phyloP scores from a whole-genome alignment of 2,329 filamentous ascomycete species.

The Lasiodiplodia hormozganensis region DNA sequence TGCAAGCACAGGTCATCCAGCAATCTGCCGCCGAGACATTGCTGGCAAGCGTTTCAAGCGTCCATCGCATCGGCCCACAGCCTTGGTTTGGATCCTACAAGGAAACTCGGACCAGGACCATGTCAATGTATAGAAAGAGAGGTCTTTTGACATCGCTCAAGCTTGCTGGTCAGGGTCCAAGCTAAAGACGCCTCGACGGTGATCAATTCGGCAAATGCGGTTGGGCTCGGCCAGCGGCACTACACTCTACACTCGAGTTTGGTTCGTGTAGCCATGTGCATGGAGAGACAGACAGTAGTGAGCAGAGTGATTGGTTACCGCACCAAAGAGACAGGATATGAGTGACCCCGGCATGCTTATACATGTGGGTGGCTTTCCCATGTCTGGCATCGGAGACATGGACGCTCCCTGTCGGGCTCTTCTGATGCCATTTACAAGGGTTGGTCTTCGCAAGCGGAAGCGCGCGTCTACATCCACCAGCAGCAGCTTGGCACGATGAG shows the following conservation, averaged over 20 bases:
- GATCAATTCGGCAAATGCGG: not conserved
- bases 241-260: not conserved
- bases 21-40: not conserved
- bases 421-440: not conserved
- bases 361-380: too few relatives aligned
- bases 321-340: not conserved
- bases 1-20: not conserved
- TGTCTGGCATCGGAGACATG: not conserved
- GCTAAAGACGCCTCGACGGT: not conserved
- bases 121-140: too few relatives aligned
- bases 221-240: not conserved
- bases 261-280: not conserved
- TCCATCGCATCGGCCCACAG: not conserved
- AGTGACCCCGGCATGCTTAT: not conserved
- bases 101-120: not conserved
- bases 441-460: not conserved
- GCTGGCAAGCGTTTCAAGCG: not conserved
- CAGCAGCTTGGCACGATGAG: not conserved
- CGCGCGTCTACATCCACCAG: not conserved
- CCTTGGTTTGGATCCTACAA: not conserved
- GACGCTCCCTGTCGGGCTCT: conserved; percentile 1
- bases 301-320: conserved; percentile 3
- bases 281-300: not conserved
- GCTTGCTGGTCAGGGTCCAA: not conserved
- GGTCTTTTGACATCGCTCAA: not conserved